Conservation (phyloP, 2,329 filamentous ascomycete genomes). For the Penicillium psychrosexuale region DNA sequence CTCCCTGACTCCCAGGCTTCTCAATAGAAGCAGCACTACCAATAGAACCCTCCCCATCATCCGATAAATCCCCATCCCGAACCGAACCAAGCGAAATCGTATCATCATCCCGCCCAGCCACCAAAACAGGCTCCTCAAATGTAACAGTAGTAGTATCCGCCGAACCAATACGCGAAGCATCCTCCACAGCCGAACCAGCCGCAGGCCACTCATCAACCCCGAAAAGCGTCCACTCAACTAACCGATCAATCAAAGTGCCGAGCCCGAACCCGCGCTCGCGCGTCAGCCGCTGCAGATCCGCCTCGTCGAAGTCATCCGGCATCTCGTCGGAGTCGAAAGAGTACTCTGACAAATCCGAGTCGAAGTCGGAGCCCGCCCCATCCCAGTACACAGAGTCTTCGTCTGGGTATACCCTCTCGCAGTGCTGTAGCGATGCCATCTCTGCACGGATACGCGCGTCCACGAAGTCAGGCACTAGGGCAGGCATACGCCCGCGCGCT, state of each 20-base stretch:
- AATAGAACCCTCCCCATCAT: constrained; percentile 15
- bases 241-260: constrained; percentile 55
- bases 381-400: constrained; percentile 18
- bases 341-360: constrained; percentile 32
- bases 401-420: constrained; percentile 14
- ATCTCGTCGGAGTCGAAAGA: constrained; percentile 23
- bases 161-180: constrained; percentile 18
- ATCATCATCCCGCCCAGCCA: constrained; percentile 8
- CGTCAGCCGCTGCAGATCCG: constrained; percentile 52
- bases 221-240: constrained; percentile 59
- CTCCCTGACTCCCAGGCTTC: constrained; percentile 42
- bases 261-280: constrained; percentile 54
- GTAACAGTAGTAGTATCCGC: constrained; percentile 23
- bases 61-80: constrained; percentile 13
- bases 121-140: constrained; percentile 16
- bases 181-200: not conserved
- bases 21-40: constrained; percentile 23
- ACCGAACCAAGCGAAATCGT: constrained; percentile 10
- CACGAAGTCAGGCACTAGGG: constrained; percentile 50
- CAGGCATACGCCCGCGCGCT: constrained; percentile 11
- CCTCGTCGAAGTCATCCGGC: constrained; percentile 48
- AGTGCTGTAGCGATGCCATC: constrained; percentile 33
- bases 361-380: constrained; percentile 6
- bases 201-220: constrained; percentile 47
- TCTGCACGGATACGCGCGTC: constrained; percentile 43